A percentile compares a stretch with the other conserved stretches of the same genome.
Conservation (phyloP, 2,329 filamentous ascomycete genomes). For the Stenocarpella maydis region DNA sequence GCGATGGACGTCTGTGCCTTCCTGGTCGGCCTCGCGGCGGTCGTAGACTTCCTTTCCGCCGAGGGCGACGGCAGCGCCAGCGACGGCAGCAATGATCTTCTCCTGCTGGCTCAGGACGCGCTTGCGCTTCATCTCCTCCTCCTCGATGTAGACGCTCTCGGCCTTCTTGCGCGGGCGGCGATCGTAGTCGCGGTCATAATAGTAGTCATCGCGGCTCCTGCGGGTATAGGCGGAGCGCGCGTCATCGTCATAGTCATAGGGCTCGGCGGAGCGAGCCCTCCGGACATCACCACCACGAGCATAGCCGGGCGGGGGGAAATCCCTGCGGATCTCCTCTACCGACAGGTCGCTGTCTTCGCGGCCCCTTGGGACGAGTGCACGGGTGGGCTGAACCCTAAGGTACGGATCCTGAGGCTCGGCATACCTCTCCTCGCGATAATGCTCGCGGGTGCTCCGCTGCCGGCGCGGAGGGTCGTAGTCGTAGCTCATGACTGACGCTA, state of each 20-base stretch:
- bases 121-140: constrained; percentile 62
- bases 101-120: constrained; percentile 68
- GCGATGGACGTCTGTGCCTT: constrained; percentile 60
- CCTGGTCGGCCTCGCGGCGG: constrained; percentile 64
- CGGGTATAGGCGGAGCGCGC: constrained; percentile 43
- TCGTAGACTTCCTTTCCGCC: constrained; percentile 73
- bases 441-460: constrained; percentile 52
- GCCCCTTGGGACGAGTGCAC: constrained; percentile 63
- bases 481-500: constrained; percentile 54
- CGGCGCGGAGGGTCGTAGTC: constrained; percentile 60
- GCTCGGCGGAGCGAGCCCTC: constrained; percentile 71
- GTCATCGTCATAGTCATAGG: constrained; percentile 69
- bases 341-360: constrained; percentile 79
- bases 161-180: constrained; percentile 60
- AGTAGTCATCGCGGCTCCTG: constrained; percentile 46
- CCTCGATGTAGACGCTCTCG: constrained; percentile 62
- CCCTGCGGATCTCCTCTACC: constrained; percentile 83
- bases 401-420: constrained; percentile 61
- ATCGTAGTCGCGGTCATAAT: constrained; percentile 56
- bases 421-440: constrained; percentile 65
- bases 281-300: constrained; percentile 58
- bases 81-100: constrained; percentile 72
- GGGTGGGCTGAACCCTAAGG: constrained; percentile 53
- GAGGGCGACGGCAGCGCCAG: constrained; percentile 69
- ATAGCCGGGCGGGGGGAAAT: constrained; percentile 79